Base-by-base conservation (phyloP, 2,329 filamentous ascomycete genomes). In the Fusarium euwallaceae region DNA sequence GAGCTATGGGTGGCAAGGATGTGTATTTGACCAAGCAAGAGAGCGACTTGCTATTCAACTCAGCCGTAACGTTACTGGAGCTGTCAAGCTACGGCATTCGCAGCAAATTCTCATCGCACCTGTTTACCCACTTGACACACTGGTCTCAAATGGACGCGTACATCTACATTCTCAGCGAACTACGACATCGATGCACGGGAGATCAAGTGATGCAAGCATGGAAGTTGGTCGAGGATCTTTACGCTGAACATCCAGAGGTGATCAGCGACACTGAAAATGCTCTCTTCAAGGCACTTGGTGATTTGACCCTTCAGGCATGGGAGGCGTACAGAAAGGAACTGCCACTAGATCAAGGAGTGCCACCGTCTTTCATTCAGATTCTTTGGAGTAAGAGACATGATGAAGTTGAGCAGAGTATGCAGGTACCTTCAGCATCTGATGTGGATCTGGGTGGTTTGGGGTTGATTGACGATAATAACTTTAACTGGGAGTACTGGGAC, bases 161-260 rank as follows among this genome's bases (percentile, higher is more conserved):
- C 22, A 78, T 83, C 8, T 82, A 80, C 8, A 70, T 82, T 0
- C 61, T 81, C 0, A 81, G 80, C n/a, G 80, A 82, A 2, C 67
- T 83, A 10, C 76, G 79, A 4, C 36, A 51, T 2, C 70, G 80
- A 2, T 55, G n/a, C 1, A 68, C 63, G 0, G 77, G 77, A 0
- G 62, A 70, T 0, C 67, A 69, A 7, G 76, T 82, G 0, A 67
- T 24, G 0, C 11, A 71, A 10, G 80, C 80, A 0, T 83, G 81
- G 81, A 71, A 53, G 0, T n/a, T 80, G 10, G 61, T 82, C 0
- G 77, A 76, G 9, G 64, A 61, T 0, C 64, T 83, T 0, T 82
- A 80, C 20, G 22, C 41, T 1, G 67, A 78, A 2, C 78, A 81
- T 16, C 67, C 67, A 0, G 76, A 76, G 39, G 39, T 77, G 4